Conservation (phyloP, 768 basidiomycete species). For the Suillus alpinus region DNA sequence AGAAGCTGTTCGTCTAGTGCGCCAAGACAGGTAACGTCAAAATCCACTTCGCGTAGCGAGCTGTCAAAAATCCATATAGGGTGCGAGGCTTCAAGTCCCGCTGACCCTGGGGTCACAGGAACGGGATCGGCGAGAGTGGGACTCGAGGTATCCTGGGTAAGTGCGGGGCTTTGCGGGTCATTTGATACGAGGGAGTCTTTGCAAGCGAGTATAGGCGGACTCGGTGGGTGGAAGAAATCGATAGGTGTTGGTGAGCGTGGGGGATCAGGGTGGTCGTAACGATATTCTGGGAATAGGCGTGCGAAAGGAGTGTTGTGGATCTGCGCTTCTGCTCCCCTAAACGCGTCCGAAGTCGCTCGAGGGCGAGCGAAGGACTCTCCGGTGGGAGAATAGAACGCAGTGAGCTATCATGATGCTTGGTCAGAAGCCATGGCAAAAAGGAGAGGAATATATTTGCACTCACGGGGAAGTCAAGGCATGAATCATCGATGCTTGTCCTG, state of each 20-base stretch:
- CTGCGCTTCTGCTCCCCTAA: neutral
- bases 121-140: neutral
- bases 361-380: constrained; percentile 11
- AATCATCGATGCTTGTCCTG: constrained; percentile 30
- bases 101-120: neutral
- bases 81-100: neutral
- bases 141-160: neutral
- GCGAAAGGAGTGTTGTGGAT: neutral
- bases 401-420: constrained; percentile 13
- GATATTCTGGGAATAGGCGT: neutral
- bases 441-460: neutral
- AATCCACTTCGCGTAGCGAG: constrained; percentile 27
- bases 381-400: constrained; percentile 20
- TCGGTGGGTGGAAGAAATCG: neutral
- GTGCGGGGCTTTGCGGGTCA: neutral
- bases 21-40: constrained; percentile 36
- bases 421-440: neutral
- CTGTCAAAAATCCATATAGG: constrained; percentile 18
- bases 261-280: neutral
- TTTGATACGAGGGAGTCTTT: neutral
- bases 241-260: constrained; percentile 2
- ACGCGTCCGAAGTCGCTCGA: constrained; percentile 14
- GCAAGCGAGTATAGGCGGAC: neutral
- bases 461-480: constrained; percentile 27
- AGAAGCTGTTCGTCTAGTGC: constrained; percentile 40